Base-by-base conservation (phyloP, 306 rosid genomes). In the Inga leiocalycina region DNA sequence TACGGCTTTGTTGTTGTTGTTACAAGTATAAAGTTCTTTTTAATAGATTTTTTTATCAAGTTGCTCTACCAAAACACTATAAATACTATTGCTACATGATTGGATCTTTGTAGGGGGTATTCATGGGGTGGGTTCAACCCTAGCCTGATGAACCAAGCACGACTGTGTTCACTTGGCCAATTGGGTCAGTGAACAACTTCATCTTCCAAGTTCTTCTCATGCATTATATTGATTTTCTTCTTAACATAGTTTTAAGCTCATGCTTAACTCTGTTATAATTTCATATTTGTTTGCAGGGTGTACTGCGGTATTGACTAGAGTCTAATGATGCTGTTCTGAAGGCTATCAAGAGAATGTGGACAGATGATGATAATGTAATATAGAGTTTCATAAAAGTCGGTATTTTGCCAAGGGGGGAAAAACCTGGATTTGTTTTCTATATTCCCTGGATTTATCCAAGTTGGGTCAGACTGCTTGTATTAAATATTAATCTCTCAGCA, bases 281-380 rank as follows among this genome's bases (percentile, higher is more conserved):
- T 80, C 51, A 17, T 75, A 74, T 80, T 80, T 86, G 20, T 85
- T 65, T 89, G 89, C 92, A 92, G 98, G 92, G 87, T 76, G 76
- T 85, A 48, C 62, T 78, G 51, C 88, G 67, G 66, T 77, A 41
- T 86, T 81, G 82, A 82, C 68, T 77, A 30, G 71, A 82, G 70
- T 57, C 70, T 80, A 75, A 39, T 51, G 59, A 71, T 9, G 44
- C 84, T 41, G 65, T 70, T 72, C 22, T 22, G 78, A 68, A 62
- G 75, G 48, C 68, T 10, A 24, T 17, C 37, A 62, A 62, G 68
- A 27, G 43, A 75, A 86, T 76, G 78, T 68, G 57, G 30, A 37
- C 45, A 14, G 41, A 34, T 43, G 20, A 49, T 49, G 64, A 57
- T 19, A 20, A 20, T 20, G 64, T 57, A 57, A 57, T n/a, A 20